Evolutionary conservation across 73 alveolate species (phyloP).

Genomic region (Symbiodinium pilosum): DNA sequence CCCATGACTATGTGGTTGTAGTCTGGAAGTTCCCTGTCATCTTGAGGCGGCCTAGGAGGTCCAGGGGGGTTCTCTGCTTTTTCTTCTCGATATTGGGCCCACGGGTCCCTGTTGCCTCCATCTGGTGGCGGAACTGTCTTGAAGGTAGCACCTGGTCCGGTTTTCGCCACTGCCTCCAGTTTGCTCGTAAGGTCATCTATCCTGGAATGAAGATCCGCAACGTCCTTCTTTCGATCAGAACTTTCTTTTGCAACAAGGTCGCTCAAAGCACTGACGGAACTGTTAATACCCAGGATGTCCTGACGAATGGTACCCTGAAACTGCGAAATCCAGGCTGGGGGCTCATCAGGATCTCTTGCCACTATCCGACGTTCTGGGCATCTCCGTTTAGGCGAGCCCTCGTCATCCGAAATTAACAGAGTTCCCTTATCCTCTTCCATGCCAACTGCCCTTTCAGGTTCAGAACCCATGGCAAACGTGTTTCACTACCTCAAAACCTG

Average conservation of each 20-base stretch:
- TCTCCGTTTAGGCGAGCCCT: neutral
- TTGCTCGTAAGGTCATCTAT: neutral
- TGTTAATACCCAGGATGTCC: neutral
- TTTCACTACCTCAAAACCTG: neutral
- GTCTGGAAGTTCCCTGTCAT: neutral
- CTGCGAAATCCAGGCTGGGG: neutral
- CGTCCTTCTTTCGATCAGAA: neutral
- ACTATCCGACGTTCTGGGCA: neutral
- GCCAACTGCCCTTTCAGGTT: neutral
- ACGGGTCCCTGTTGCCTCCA: neutral
- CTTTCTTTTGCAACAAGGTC: neutral
- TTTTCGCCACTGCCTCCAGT: neutral
- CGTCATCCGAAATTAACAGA: neutral
- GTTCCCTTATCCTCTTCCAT: neutral
- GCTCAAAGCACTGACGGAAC: neutral
- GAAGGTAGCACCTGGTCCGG: neutral
- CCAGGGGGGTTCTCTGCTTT: neutral
- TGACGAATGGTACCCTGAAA: neutral
- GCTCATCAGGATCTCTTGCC: neutral
- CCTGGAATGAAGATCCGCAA: neutral
- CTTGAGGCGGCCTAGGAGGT: too few relatives aligned
- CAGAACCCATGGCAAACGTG: neutral
- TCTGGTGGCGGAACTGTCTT: neutral
- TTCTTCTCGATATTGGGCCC: neutral
- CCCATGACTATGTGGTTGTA: neutral